Evolutionary conservation across 495 filamentous ascomycete genomes (phyloP), one percentile per base, ranked within the genome.

Genomic region (Penicillium pancosmium): DNA sequence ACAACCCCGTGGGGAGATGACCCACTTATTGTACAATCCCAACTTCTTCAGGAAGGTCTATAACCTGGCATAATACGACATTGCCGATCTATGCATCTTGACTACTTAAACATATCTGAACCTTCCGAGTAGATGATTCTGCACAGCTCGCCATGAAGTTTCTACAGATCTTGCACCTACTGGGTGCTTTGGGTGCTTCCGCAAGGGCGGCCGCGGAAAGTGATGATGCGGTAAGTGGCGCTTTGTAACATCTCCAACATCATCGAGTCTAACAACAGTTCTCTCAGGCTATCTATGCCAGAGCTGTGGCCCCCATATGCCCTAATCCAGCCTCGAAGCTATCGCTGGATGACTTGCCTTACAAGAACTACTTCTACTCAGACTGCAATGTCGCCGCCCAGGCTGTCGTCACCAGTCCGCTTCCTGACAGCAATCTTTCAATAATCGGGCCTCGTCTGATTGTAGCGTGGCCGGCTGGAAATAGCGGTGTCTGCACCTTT

Each of bases 291-390:
- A 36, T 52, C 13, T 38, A 49, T 13, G 21, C 46, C 3, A 55
- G 55, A 33, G 49, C 54, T 5, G 18, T 15, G 41, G 55, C 51
- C 1, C 52, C 63, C 15, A 18, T 18, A 44, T 68, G 66, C 40
- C 15, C 23, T 12, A 52, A 49, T 50, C 15, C 47, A 27, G 18
- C 63, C 13, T 63, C 68, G 1, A 69, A 59, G 5, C 50, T 73
- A 11, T 62, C 68, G 4, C 56, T 73, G 0, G 60, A 52, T 15
- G 70, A 71, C 44, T 76, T 71, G 10, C 85, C 85, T 1, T 87
- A 87, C 67, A 72, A 83, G 33, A 86, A 88, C 59, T 88, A 85
- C 68, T 86, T 88, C 71, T 81, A 84, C 56, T 81, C 78, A n/a
- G 81, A 83, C 65, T 86, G 85, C 69, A 77, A 85, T 52, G 73